These are phyloP conservation scores for Plasmodium gaboni DNA, from an alignment of 169 alveolate genomes.

Conservation along the genomic window DNA sequence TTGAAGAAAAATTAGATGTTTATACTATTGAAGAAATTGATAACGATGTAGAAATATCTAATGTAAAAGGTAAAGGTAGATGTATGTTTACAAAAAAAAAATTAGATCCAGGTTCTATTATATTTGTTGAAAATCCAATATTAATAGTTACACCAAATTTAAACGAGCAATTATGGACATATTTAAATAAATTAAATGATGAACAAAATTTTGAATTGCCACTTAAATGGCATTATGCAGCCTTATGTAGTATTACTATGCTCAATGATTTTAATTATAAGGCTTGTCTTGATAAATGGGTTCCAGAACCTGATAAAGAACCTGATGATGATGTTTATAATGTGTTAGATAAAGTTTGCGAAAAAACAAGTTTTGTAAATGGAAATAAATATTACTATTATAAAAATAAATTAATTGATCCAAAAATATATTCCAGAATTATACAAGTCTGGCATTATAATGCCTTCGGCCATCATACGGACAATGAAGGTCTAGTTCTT, in stretches of 20 bases:
- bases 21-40: constrained; percentile 77
- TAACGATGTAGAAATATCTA: constrained; percentile 83
- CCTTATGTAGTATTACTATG: constrained; percentile 82
- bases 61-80: constrained; percentile 88
- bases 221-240: constrained; percentile 91
- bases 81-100: constrained; percentile 84
- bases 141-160: constrained; percentile 85
- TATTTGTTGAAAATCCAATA: constrained; percentile 87
- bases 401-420: constrained; percentile 78
- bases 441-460: constrained; percentile 90
- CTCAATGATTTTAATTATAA: constrained; percentile 74
- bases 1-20: constrained; percentile 68
- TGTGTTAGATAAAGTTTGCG: constrained; percentile 81
- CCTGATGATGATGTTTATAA: constrained; percentile 82
- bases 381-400: constrained; percentile 75
- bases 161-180: constrained; percentile 81
- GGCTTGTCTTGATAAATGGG: constrained; percentile 80
- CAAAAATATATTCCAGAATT: constrained; percentile 80
- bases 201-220: constrained; percentile 81
- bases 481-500: constrained; percentile 86
- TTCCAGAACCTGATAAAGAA: constrained; percentile 84
- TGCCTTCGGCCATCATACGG: constrained; percentile 89
- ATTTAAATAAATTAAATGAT: constrained; percentile 77
- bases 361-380: constrained; percentile 22
- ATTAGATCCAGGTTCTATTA: constrained; percentile 87